Evolutionary conservation across 1,139 yeast genomes (phyloP).

Genomic region (Saccharomyces hybrid): DNA sequence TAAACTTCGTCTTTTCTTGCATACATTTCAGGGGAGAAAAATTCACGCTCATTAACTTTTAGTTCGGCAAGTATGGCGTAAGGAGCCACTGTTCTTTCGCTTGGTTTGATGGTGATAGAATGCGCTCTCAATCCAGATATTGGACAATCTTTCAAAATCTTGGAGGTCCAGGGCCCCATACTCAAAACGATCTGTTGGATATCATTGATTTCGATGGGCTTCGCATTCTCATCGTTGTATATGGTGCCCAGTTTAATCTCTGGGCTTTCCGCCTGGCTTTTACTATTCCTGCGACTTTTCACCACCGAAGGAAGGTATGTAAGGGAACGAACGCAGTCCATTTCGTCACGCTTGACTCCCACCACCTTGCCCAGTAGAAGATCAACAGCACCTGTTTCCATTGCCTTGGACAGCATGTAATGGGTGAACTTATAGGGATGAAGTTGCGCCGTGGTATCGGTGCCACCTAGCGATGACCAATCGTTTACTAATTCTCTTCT

Average conservation of each 20-base stretch:
- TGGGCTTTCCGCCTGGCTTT: background rate
- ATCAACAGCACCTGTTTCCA: slow-evolving; percentile 75
- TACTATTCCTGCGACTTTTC: background rate
- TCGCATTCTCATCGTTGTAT: background rate
- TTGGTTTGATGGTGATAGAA: slow-evolving; percentile 84
- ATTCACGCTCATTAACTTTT: slow-evolving; percentile 54
- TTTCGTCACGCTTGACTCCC: slow-evolving; percentile 50
- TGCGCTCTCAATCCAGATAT: slow-evolving; percentile 90
- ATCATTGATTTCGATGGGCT: slow-evolving; percentile 35
- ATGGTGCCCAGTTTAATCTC: background rate
- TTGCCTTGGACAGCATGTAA: slow-evolving; percentile 68
- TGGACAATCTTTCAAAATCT: slow-evolving; percentile 83
- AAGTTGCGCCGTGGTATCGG: slow-evolving; percentile 89
- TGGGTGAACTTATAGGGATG: slow-evolving; percentile 92
- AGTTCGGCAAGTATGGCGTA: slow-evolving; percentile 92
- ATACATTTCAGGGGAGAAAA: slow-evolving; percentile 85
- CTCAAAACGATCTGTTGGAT: slow-evolving; percentile 78
- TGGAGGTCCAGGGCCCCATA: slow-evolving; percentile 96
- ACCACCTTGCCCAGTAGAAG: slow-evolving; percentile 77
- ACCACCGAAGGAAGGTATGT: background rate
- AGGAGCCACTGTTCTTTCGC: slow-evolving; percentile 61
- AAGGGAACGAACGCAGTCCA: slow-evolving; percentile 42
- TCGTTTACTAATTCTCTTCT: slow-evolving; percentile 54
- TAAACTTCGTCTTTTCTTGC: slow-evolving; percentile 94
- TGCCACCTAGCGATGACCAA: slow-evolving; percentile 78